Percentiles rank a stretch among this genome's conserved stretches.
phyloP scores from a whole-genome alignment of 495 filamentous ascomycete genomes.

The Aspergillus avenaceus region DNA sequence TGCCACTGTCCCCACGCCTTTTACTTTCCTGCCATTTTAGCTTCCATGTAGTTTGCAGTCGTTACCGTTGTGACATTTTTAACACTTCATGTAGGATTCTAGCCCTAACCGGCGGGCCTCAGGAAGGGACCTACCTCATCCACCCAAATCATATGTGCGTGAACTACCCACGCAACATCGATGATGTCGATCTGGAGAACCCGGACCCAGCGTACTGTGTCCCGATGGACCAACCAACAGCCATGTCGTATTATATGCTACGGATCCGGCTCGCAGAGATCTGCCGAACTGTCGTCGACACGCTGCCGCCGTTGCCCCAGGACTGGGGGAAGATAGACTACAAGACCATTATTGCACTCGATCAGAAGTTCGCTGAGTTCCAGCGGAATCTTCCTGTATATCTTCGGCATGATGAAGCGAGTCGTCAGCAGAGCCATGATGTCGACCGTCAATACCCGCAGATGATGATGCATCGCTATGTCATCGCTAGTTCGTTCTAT shows the following conservation, averaged over 20 bases:
- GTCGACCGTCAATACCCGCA: background rate
- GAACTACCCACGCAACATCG: background rate
- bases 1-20: no score
- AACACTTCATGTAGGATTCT: background rate
- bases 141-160: background rate
- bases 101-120: background rate
- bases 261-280: conserved; percentile 43
- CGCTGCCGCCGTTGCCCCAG: background rate
- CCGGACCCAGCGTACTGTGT: background rate
- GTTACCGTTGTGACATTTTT: background rate
- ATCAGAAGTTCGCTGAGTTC: background rate
- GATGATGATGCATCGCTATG: background rate
- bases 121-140: background rate
- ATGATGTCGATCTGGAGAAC: background rate
- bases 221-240: conserved; percentile 34
- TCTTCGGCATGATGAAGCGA: background rate
- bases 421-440: background rate
- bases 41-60: background rate
- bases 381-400: background rate
- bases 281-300: conserved; percentile 40
- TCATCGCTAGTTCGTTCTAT: background rate
- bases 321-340: background rate
- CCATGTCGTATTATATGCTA: conserved; percentile 44
- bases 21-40: background rate
- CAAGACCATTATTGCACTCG: background rate